Evolutionary conservation across 2,329 filamentous ascomycete species (phyloP).

Genomic region (Curvularia verruculosa): DNA sequence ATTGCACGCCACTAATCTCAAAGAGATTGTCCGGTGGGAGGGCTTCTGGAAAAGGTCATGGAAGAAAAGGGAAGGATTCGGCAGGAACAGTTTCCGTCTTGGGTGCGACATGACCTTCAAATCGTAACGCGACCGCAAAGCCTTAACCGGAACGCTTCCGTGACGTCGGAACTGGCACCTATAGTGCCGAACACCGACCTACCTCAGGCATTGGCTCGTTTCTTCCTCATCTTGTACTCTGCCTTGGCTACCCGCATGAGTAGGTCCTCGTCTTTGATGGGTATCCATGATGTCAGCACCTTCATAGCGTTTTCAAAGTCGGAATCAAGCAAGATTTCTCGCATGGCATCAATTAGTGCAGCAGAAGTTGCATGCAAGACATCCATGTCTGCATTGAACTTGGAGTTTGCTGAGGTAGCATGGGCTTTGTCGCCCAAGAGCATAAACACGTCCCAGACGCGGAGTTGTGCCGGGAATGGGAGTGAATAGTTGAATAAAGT

Average conservation of each 20-base stretch:
- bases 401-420: constrained; percentile 47
- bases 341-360: constrained; percentile 86
- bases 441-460: constrained; percentile 98
- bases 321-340: constrained; percentile 85
- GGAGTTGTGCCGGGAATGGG: constrained; percentile 89
- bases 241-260: constrained; percentile 88
- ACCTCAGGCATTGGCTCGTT: constrained; percentile 49
- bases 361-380: constrained; percentile 88
- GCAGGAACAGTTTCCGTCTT: constrained; percentile 22
- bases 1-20: constrained; percentile 45
- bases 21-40: constrained; percentile 36
- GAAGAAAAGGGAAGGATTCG: constrained; percentile 18
- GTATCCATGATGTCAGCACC: constrained; percentile 89
- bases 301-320: constrained; percentile 99
- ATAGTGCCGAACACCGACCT: constrained; percentile 20
- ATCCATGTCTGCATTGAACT: constrained; percentile 70
- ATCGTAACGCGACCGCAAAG: constrained; percentile 13
- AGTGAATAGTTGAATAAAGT: constrained; percentile 97
- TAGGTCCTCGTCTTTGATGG: constrained; percentile 90
- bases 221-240: constrained; percentile 77
- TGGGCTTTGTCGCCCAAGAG: constrained; percentile 75
- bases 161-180: constrained; percentile 4
- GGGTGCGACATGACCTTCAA: constrained; percentile 17
- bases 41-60: constrained; percentile 37
- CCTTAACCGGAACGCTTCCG: constrained; percentile 18